phyloP scores from a whole-genome alignment of 2,329 filamentous ascomycete species.

The Gaeumannomyces tritici region DNA sequence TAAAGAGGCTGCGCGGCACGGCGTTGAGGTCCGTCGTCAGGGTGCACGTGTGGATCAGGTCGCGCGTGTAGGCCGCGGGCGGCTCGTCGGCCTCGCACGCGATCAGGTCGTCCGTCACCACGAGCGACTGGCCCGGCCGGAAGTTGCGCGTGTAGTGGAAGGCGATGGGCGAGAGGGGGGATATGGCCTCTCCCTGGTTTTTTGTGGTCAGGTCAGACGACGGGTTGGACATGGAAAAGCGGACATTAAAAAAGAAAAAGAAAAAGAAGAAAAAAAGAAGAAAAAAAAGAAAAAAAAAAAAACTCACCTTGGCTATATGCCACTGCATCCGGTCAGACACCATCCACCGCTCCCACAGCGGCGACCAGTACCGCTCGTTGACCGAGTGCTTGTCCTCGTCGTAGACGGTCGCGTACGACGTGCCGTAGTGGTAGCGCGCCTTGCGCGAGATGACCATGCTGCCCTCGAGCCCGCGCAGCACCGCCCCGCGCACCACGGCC shows the following conservation, averaged over 20 bases:
- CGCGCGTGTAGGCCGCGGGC: conserved; percentile 47
- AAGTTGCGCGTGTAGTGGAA: conserved; percentile 86
- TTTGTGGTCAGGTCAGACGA: too few species aligned
- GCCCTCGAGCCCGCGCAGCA: conserved; percentile 64
- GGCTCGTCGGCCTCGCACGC: conserved; percentile 62
- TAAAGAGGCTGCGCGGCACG: conserved; percentile 65
- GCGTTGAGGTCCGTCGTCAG: conserved; percentile 71
- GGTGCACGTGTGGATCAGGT: conserved; percentile 66
- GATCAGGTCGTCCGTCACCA: conserved; percentile 74
- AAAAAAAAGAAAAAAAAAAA: not conserved
- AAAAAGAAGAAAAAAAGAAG: too few species aligned
- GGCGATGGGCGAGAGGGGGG: conserved; percentile 62
- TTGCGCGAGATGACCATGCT: conserved; percentile 70
- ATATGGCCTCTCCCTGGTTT: conserved; percentile 68
- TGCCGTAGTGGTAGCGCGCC: conserved; percentile 70
- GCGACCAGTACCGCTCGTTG: conserved; percentile 68
- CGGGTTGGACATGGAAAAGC: too few species aligned
- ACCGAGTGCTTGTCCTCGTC: conserved; percentile 66
- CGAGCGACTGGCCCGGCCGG: conserved; percentile 63
- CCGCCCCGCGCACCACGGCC: conserved; percentile 68
- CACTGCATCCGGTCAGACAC: conserved; percentile 77
- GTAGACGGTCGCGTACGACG: conserved; percentile 72
- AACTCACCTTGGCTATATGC: conserved; percentile 65
- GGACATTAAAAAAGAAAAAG: conserved; percentile 2
- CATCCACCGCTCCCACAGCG: conserved; percentile 76